Percentiles rank a stretch among this genome's conserved stretches.
Evolutionary conservation across 306 rosid genomes (phyloP).

Genomic region (Coriaria nepalensis): DNA sequence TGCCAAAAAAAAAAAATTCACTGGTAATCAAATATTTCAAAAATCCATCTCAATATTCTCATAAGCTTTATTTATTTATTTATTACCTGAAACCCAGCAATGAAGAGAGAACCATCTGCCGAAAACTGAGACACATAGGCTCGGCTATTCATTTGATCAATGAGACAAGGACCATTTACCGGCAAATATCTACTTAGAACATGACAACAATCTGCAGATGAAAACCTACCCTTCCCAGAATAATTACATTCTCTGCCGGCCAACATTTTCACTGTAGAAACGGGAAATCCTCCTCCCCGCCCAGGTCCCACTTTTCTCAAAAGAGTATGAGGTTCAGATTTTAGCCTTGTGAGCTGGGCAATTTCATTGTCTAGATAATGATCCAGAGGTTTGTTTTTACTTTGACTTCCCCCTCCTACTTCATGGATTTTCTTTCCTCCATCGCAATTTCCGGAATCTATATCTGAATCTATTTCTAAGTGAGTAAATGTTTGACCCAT

Average conservation of each 20-base stretch:
- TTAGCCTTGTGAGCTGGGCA: constrained; percentile 57
- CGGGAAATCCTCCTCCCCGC: constrained; percentile 32
- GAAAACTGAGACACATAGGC: constrained; percentile 93
- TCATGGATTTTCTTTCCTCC: constrained; percentile 20
- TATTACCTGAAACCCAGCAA: constrained; percentile 81
- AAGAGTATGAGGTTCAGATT: constrained; percentile 48
- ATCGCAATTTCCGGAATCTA: constrained; percentile 34
- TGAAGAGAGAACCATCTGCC: constrained; percentile 74
- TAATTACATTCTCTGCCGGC: constrained; percentile 76
- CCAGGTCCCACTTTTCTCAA: constrained; percentile 36
- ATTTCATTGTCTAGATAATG: constrained; percentile 55
- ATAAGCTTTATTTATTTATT: too few relatives aligned
- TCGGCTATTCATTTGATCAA: constrained; percentile 60
- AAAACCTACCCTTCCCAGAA: constrained; percentile 82
- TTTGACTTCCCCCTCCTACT: constrained; percentile 22
- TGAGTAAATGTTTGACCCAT: constrained; percentile 90
- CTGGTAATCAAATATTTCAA: neutral
- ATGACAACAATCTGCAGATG: constrained; percentile 82
- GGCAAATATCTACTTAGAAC: constrained; percentile 82
- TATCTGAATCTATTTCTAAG: constrained; percentile 39
- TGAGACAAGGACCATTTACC: constrained; percentile 71
- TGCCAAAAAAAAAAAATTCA: constrained; percentile 20
- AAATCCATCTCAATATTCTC: too few relatives aligned
- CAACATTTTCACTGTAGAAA: constrained; percentile 85
- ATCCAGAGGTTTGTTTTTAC: constrained; percentile 16